Conservation (phyloP, 2,329 filamentous ascomycete species). For the Phaeosphaeriaceae sp. region DNA sequence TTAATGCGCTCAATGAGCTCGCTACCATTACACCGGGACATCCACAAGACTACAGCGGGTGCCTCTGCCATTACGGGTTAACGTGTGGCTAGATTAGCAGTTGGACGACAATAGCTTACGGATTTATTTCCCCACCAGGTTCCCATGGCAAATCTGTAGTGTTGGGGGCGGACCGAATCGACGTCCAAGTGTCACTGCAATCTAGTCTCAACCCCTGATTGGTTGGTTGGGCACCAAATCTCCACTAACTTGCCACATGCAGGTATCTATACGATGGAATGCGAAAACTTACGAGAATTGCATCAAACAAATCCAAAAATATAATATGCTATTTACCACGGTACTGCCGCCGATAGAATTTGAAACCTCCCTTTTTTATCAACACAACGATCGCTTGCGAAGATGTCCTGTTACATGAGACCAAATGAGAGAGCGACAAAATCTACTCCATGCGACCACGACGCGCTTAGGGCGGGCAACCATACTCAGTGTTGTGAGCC, state of each 20-base stretch:
- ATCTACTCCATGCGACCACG: conserved; percentile 1
- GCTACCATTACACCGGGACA: not conserved
- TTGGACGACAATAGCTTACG: not conserved
- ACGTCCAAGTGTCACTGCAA: too few species aligned
- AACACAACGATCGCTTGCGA: too few species aligned
- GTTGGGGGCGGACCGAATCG: not conserved
- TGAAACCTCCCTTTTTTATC: too few species aligned
- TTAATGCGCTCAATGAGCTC: not conserved
- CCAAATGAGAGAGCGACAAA: not conserved
- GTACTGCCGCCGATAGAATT: too few species aligned
- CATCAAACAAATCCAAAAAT: too few species aligned
- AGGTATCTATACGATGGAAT: too few species aligned
- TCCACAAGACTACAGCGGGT: not conserved
- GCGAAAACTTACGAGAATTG: too few species aligned
- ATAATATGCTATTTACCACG: too few species aligned
- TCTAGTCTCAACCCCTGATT: too few species aligned
- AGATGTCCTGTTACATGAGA: not conserved
- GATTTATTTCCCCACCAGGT: not conserved
- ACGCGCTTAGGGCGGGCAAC: not conserved
- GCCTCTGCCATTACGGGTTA: not conserved
- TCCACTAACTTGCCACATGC: too few species aligned
- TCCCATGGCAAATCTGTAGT: not conserved
- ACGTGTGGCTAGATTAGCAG: not conserved
- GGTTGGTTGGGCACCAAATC: too few species aligned
- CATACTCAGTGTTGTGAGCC: conserved; percentile 5